These are phyloP conservation scores for Agrocybe praecox DNA, from an alignment of 768 basidiomycete species.

Conservation along the genomic window DNA sequence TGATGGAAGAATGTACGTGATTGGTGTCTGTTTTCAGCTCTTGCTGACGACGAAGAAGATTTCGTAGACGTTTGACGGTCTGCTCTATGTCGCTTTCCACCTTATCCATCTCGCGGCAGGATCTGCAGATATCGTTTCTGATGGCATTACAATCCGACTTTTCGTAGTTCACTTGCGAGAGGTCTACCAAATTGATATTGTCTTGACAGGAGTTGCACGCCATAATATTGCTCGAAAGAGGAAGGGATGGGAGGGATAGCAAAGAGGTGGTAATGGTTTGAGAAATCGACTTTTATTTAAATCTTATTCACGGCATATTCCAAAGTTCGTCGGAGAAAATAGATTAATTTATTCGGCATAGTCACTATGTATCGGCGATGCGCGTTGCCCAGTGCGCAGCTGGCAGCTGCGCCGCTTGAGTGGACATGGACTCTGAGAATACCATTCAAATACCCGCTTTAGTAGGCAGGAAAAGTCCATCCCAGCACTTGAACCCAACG, in stretches of 20 bases:
- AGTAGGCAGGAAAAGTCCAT: slow-evolving; percentile 20
- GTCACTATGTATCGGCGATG: too few relatives aligned
- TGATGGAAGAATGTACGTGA: background rate
- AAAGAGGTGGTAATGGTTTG: too few relatives aligned
- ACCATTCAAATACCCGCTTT: slow-evolving; percentile 13
- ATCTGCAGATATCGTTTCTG: background rate
- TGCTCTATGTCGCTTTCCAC: background rate
- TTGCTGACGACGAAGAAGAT: background rate
- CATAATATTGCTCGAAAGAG: background rate
- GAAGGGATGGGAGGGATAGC: too few relatives aligned
- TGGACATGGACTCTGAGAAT: too few relatives aligned
- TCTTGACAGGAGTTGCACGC: background rate
- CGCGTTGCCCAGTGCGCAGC: too few relatives aligned
- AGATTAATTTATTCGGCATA: too few relatives aligned
- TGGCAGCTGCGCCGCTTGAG: too few relatives aligned
- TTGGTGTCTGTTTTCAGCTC: background rate
- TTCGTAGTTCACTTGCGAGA: background rate
- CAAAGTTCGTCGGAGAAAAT: too few relatives aligned
- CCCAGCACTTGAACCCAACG: slow-evolving; percentile 26
- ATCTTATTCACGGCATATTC: too few relatives aligned
- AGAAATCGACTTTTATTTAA: too few relatives aligned
- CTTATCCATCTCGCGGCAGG: background rate
- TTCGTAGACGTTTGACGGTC: background rate
- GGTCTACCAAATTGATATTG: background rate
- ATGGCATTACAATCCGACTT: background rate